These are phyloP conservation scores for Taphrina sp. DNA, from an alignment of 1,139 yeast genomes.

Conservation along the genomic window DNA sequence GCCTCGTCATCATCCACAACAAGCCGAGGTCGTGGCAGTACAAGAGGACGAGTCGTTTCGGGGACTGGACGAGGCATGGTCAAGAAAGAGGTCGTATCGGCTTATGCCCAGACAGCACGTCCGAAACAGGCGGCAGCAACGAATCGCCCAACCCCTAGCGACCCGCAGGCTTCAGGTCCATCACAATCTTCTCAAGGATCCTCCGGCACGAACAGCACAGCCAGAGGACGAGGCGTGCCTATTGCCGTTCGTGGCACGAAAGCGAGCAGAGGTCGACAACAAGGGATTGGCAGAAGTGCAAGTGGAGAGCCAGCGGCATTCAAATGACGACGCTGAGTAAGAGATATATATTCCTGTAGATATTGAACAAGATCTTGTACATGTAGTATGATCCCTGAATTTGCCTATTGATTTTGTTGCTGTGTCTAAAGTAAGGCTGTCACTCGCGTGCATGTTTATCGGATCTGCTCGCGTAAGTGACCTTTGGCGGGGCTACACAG, in stretches of 20 bases:
- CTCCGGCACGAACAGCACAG: background rate
- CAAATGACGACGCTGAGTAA: too few relatives aligned
- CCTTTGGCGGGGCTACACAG: too few relatives aligned
- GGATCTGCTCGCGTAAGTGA: too few relatives aligned
- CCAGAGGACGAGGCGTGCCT: constrained; percentile 23
- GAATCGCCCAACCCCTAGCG: too few relatives aligned
- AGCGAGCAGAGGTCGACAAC: constrained; percentile 28
- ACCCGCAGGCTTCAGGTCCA: too few relatives aligned
- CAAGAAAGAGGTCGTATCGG: constrained; percentile 16
- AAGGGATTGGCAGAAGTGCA: constrained; percentile 12
- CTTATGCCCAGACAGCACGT: constrained; percentile 28
- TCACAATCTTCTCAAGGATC: too few relatives aligned
- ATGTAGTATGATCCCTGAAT: too few relatives aligned
- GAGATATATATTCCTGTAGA: too few relatives aligned
- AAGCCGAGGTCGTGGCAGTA: constrained; percentile 1
- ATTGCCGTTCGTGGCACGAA: constrained; percentile 21
- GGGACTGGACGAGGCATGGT: constrained; percentile 16
- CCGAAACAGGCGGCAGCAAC: background rate
- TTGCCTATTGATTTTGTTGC: too few relatives aligned
- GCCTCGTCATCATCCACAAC: constrained; percentile 4
- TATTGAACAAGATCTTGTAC: too few relatives aligned
- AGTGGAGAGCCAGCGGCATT: constrained; percentile 11
- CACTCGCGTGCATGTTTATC: too few relatives aligned
- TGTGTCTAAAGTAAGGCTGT: too few relatives aligned
- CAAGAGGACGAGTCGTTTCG: background rate